Evolutionary conservation across 2,329 filamentous ascomycete genomes (phyloP).

Genomic region (Ascocoryne sarcoides): DNA sequence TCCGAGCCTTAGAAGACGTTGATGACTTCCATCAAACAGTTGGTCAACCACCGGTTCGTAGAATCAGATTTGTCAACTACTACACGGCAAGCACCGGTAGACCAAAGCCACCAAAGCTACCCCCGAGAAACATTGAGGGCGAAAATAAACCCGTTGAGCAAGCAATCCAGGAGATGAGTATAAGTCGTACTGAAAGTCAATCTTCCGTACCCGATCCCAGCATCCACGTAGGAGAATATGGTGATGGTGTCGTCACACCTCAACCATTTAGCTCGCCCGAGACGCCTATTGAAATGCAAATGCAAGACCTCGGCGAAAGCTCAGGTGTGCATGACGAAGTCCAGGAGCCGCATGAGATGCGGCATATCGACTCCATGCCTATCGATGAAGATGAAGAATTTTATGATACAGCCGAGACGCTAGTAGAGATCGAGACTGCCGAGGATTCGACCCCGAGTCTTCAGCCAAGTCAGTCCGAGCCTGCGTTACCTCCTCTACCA

Average conservation of each 20-base stretch:
- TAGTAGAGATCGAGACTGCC: neutral
- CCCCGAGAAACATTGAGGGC: slow-evolving; percentile 12
- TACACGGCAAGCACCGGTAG: slow-evolving; percentile 78
- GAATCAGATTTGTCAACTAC: slow-evolving; percentile 79
- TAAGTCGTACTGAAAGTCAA: slow-evolving; percentile 5
- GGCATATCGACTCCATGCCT: slow-evolving; percentile 34
- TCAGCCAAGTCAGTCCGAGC: slow-evolving; percentile 6
- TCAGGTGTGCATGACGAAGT: slow-evolving; percentile 21
- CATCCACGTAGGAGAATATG: slow-evolving; percentile 39
- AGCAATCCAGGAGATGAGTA: slow-evolving; percentile 20
- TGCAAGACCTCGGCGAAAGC: slow-evolving; percentile 19
- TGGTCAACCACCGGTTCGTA: slow-evolving; percentile 30
- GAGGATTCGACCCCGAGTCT: slow-evolving; percentile 8
- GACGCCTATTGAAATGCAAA: slow-evolving; percentile 13
- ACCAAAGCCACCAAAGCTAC: slow-evolving; percentile 41
- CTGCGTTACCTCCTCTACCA: slow-evolving; percentile 37
- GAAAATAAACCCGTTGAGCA: slow-evolving; percentile 11
- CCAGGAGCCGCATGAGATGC: slow-evolving; percentile 24
- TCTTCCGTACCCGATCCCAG: slow-evolving; percentile 14
- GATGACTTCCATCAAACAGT: slow-evolving; percentile 40
- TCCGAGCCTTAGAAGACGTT: slow-evolving; percentile 65
- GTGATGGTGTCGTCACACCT: slow-evolving; percentile 28
- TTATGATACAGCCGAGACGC: slow-evolving; percentile 7
- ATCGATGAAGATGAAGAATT: slow-evolving; percentile 26
- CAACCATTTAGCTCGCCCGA: slow-evolving; percentile 23